Evolutionary conservation across 2,329 filamentous ascomycete species (phyloP), one percentile per base, ranked within the genome.

Genomic region (Lachnellula subtilissima): DNA sequence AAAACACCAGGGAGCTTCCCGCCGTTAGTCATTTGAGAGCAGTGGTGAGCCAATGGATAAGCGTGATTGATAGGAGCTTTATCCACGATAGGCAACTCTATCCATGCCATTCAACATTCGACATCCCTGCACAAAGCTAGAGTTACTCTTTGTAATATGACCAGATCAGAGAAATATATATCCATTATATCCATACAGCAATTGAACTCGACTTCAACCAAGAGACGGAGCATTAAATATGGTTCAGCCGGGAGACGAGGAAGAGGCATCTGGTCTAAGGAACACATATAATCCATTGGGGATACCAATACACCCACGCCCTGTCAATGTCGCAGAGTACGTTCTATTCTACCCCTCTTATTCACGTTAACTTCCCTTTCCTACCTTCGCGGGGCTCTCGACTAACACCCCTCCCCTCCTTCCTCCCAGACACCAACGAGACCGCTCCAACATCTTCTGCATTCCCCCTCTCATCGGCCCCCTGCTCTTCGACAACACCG

Each of bases 401-500:
- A 48, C 23, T 19, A 19, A 42, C 15, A 22, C 28, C 11, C 23
- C 19, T 7, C 12, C 2, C 14, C 19, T 2, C 28, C 19, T 19
- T 19, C 9, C 17, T 37, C 15, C 11, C 19, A 50, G 63, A 43
- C 58, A 64, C 50, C 55, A 60, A 23, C 19, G 42, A 17, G 42
- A 17, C 6, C 15, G 5, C 15, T 5, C 5, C n/a, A n/a, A 28
- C 7, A 45, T 11, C 48, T 35, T 50, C 48, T 50, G 48, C 48
- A 8, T 25, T n/a, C 56, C 57, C 4, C 67, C 69, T 3, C 53
- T 70, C 40, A 69, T 83, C 22, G 72, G 82, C 19, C 76, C 83
- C 0, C 73, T 88, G 4, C 74, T 89, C 37, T 87, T 89, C 70
- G 82, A 86, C 57, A 89, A 89, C 64, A 75, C 75, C 52, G 77